Base-by-base conservation (phyloP, 31 red algal genomes). In the Odonthalia washingtoniensis region DNA sequence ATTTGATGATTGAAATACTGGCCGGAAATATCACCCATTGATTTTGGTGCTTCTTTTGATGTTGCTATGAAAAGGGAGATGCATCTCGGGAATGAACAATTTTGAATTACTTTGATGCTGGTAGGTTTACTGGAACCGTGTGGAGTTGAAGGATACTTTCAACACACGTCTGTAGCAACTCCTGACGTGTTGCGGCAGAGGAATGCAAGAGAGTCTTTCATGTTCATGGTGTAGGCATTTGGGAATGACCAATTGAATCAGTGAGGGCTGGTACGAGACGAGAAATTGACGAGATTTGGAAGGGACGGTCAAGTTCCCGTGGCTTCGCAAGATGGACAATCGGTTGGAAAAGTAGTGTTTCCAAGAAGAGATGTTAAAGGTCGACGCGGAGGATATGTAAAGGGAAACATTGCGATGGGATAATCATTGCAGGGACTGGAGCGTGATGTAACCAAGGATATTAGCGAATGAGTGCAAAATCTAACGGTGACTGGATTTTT, bases 1-100 rank as follows among this genome's bases (percentile, higher is more conserved):
- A 99, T 75, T 64, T 99, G 9, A 96, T 99, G 94, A 90, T 99
- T 36, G 94, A 96, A 75, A 64, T 94, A 41, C 72, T 52, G 1
- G 95, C 97, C 30, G 97, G 97, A 45, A 94, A 93, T 64, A 78
- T 99, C 1, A 87, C 96, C 96, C 70, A 99, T 99, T 61, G 97
- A 99, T 76, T 96, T 96, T 53, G 97, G 97, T n/a, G 97, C 96
- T 64, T 99, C 94, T 77, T 99, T 96, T 44, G 97, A 99, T 78
- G 94, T 94, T 49, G 97, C 97, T 4, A 93, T 91, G 92, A 90
- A 91, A 63, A 84, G 97, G 27, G 97, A 99, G 36, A 96, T 96
- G 67, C 96, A 92, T 80, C 97, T 94, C 6, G 97, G 96, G 49
- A 87, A 88, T 62, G 95, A 96, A 42, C 97, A 94, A 2, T 99